Evolutionary conservation across 1,284 basidiomycete genomes (phyloP), one percentile per base, ranked within the genome.

Genomic region (Volvariella surrecta): DNA sequence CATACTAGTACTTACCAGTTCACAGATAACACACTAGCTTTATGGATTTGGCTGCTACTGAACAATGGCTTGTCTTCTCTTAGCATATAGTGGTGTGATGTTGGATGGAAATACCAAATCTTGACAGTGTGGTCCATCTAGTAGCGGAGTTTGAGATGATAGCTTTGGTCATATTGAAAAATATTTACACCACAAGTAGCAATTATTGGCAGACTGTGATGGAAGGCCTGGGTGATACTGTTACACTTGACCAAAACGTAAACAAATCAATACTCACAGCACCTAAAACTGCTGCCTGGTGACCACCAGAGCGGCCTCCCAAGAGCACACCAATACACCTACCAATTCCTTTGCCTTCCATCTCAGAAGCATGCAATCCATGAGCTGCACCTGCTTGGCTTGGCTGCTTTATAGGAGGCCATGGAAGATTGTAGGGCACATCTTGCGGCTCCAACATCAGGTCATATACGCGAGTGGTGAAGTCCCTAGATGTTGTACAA

Each of bases 1-100:
- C 11, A 28, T 15, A 15, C 42, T 28, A 16, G 21, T 42, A 43
- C 60, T 18, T 49, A 80, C 84, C 84, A 88, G 30, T 65, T 58
- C 1, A 87, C 63, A 2, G 79, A 81, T 15, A 79, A 54, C 1
- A 84, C 72, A 10, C 76, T 68, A n/a, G 80, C 73, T 50, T 73
- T 74, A 50, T 86, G 83, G 9, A 88, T 67, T 19, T 66, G 61
- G 17, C 73, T 66, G 38, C 72, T 81, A 50, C 76, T 81, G 53
- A 86, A 87, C 1, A 88, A 54, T 0, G 84, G 83, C 48, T 85
- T 87, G 48, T 87, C 83, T 57, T 82, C 79, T 32, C 80, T 67
- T 20, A 64, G 60, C 15, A 83, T 61, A 6, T 55, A 58, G 3
- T 61, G 58, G 0, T 52, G 50, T 42, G 46, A 64, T 42, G 31